These are phyloP conservation scores for Huntiella moniliformis DNA, from an alignment of 2,329 filamentous ascomycete species.

Conservation along the genomic window DNA sequence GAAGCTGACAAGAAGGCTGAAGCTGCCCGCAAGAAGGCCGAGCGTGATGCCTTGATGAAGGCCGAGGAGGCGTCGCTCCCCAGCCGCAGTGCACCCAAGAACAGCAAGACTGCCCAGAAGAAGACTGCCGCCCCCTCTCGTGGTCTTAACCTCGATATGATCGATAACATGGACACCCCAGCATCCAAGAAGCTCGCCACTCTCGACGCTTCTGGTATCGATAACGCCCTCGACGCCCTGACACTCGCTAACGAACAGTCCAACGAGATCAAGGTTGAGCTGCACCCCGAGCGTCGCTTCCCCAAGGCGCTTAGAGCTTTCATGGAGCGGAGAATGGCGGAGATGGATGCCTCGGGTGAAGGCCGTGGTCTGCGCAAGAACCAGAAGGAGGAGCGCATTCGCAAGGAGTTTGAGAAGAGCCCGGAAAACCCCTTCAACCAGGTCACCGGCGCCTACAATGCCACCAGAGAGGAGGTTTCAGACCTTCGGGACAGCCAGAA, in stretches of 20 bases:
- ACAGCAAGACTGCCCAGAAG: constrained; percentile 38
- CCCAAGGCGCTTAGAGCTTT: constrained; percentile 71
- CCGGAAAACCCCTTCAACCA: constrained; percentile 94
- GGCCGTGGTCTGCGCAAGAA: constrained; percentile 55
- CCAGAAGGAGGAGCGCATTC: constrained; percentile 66
- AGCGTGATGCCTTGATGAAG: constrained; percentile 63
- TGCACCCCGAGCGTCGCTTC: constrained; percentile 72
- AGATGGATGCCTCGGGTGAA: constrained; percentile 68
- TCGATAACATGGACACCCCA: constrained; percentile 54
- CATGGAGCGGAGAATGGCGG: constrained; percentile 60
- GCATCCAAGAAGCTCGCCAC: constrained; percentile 27
- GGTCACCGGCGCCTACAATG: constrained; percentile 56
- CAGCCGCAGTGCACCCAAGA: constrained; percentile 43
- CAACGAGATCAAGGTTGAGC: constrained; percentile 50
- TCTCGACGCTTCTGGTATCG: constrained; percentile 72
- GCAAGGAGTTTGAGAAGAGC: constrained; percentile 87
- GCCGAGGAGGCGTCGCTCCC: constrained; percentile 58
- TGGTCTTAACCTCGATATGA: constrained; percentile 56
- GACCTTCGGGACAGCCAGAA: constrained; percentile 47
- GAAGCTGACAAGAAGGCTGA: constrained; percentile 73
- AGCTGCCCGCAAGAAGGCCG: constrained; percentile 72
- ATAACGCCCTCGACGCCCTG: constrained; percentile 81
- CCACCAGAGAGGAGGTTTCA: constrained; percentile 56
- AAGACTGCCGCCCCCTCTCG: constrained; percentile 35
- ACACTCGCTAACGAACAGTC: constrained; percentile 36